phyloP scores from a whole-genome alignment of 371 early-diverging fungal species.

The Mortierella sp. region DNA sequence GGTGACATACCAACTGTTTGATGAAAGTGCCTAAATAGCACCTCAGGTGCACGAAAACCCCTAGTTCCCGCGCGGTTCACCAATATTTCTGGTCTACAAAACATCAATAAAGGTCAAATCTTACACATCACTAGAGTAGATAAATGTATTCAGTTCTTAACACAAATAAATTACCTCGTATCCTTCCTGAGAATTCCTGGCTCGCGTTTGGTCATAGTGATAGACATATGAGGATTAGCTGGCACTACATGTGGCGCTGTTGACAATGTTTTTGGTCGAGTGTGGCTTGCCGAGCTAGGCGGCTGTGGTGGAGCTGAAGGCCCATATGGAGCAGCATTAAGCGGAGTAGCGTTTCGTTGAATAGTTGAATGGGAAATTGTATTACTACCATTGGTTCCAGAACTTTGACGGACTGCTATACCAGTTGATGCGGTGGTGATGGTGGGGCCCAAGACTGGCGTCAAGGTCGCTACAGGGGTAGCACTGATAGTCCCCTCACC shows the following conservation, averaged over 20 bases:
- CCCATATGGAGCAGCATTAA: not conserved
- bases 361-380: not conserved
- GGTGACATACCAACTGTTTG: slow-evolving; percentile 87
- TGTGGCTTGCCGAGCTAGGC: not conserved
- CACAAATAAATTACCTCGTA: slow-evolving; percentile 45
- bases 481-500: not conserved
- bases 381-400: not conserved
- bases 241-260: not conserved
- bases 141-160: too few relatives aligned
- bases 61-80: slow-evolving; percentile 99
- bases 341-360: not conserved
- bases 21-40: slow-evolving; percentile 84
- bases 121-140: not conserved
- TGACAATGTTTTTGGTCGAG: not conserved
- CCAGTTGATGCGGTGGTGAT: not conserved
- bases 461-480: not conserved
- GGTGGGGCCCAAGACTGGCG: not conserved
- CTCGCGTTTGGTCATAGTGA: slow-evolving; percentile 8
- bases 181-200: slow-evolving; percentile 56
- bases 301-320: not conserved
- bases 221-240: not conserved
- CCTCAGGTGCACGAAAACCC: slow-evolving; percentile 98
- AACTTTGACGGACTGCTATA: not conserved
- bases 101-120: slow-evolving; percentile 1
- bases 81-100: slow-evolving; percentile 70